A percentile compares a stretch with the other conserved stretches of the same genome.
These are phyloP conservation scores for Pseudocercospora vitis DNA, from an alignment of 2,329 filamentous ascomycete genomes.

Conservation along the genomic window DNA sequence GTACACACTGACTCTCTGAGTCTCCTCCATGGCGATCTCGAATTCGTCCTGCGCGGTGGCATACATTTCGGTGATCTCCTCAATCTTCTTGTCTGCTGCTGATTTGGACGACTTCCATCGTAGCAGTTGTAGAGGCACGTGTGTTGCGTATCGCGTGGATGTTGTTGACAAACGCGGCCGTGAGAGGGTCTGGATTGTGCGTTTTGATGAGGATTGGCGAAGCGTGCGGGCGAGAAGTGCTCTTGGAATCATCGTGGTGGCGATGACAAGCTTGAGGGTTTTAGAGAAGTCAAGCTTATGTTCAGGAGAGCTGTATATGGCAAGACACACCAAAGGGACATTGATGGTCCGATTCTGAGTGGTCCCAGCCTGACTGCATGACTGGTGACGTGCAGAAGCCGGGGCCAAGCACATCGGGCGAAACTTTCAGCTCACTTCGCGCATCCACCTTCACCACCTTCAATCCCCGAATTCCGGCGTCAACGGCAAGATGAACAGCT, in stretches of 20 bases:
- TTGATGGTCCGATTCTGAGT: neutral
- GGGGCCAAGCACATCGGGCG: too few relatives aligned
- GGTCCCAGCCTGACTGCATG: too few relatives aligned
- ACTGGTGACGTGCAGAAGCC: too few relatives aligned
- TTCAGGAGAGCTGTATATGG: too few relatives aligned
- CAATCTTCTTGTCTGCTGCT: constrained; percentile 41
- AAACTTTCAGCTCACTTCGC: neutral
- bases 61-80: constrained; percentile 45
- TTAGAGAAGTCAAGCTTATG: too few relatives aligned
- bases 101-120: constrained; percentile 35
- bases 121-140: constrained; percentile 27
- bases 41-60: constrained; percentile 46
- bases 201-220: constrained; percentile 23
- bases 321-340: too few relatives aligned
- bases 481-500: neutral
- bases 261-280: too few relatives aligned
- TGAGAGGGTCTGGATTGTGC: constrained; percentile 24
- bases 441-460: neutral
- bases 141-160: constrained; percentile 28
- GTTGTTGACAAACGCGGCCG: constrained; percentile 19
- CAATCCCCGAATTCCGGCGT: too few relatives aligned
- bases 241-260: constrained; percentile 28
- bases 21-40: constrained; percentile 54
- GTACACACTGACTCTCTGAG: constrained; percentile 56
- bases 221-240: constrained; percentile 21